These are phyloP conservation scores for Uronychia setigera DNA, from an alignment of 73 alveolate genomes.

Conservation along the genomic window DNA sequence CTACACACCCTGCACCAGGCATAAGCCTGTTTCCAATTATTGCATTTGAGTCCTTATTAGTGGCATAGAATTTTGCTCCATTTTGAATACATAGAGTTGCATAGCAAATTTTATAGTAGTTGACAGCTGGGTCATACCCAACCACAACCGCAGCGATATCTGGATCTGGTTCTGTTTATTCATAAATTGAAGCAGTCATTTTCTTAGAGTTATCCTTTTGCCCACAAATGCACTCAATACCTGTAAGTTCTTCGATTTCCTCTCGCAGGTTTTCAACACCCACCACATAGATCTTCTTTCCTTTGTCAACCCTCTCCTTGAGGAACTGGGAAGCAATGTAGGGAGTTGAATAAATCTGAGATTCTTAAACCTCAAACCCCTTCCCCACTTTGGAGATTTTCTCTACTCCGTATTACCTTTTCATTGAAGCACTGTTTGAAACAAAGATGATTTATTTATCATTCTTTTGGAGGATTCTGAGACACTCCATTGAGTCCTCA, in stretches of 20 bases:
- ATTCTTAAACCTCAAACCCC: not conserved
- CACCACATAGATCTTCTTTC: conserved; percentile 24
- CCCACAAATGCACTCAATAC: conserved; percentile 33
- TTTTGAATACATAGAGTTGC: conserved; percentile 69
- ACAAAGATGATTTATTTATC: conserved; percentile 33
- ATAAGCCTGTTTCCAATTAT: not conserved
- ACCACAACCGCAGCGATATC: conserved; percentile 76
- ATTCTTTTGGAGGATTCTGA: conserved; percentile 10
- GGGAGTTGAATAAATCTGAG: not conserved
- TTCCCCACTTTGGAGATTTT: conserved; percentile 11
- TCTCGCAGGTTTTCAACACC: conserved; percentile 54
- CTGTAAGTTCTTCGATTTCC: conserved; percentile 24
- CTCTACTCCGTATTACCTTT: not conserved
- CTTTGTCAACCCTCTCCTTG: not conserved
- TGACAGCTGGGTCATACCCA: conserved; percentile 61
- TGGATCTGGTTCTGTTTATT: conserved; percentile 44
- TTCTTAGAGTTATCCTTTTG: not conserved
- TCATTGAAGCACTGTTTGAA: conserved; percentile 25
- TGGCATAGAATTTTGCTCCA: no score
- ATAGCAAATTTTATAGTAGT: conserved; percentile 53
- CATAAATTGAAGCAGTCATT: conserved; percentile 55
- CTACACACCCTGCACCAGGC: conserved; percentile 80
- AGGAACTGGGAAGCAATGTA: conserved; percentile 6
- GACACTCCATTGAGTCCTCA: conserved; percentile 19
- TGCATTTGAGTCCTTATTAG: conserved; percentile 9